Evolutionary conservation across 345 rosid species (phyloP).

Genomic region (Punica granatum): DNA sequence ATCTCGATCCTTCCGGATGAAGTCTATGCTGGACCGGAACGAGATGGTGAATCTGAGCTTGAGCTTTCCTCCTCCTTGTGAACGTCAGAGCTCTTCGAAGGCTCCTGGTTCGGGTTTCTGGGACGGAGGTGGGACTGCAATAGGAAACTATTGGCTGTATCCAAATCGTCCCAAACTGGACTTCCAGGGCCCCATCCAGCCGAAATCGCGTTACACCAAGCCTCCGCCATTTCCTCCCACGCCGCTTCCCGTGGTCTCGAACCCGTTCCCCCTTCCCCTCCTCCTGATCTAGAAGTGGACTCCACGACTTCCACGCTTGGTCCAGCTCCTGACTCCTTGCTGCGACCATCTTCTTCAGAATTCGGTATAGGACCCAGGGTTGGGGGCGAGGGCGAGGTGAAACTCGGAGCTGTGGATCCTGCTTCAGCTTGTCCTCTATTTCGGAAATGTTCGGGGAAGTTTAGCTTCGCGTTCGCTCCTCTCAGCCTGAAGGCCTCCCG

Average conservation of each 20-base stretch:
- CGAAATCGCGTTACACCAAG: slow-evolving; percentile 75
- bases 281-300: background rate
- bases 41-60: background rate
- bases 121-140: slow-evolving; percentile 41
- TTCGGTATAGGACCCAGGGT: background rate
- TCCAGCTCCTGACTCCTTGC: background rate
- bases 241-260: slow-evolving; percentile 34
- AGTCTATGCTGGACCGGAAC: background rate
- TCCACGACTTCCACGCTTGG: slow-evolving; percentile 21
- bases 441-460: slow-evolving; percentile 74
- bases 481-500: slow-evolving; percentile 81
- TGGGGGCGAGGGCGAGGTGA: slow-evolving; percentile 14
- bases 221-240: slow-evolving; percentile 77
- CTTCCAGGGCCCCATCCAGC: slow-evolving; percentile 90
- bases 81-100: background rate
- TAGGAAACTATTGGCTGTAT: slow-evolving; percentile 36
- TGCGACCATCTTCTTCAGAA: background rate
- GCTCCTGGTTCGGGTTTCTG: background rate
- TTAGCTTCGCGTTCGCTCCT: slow-evolving; percentile 79
- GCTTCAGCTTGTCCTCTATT: slow-evolving; percentile 31
- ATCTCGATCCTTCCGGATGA: background rate
- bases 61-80: background rate
- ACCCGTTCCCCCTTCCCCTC: background rate
- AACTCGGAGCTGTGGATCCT: slow-evolving; percentile 18
- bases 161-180: slow-evolving; percentile 91